phyloP scores from a whole-genome alignment of 2,329 filamentous ascomycete genomes.

The Akanthomyces muscarius region DNA sequence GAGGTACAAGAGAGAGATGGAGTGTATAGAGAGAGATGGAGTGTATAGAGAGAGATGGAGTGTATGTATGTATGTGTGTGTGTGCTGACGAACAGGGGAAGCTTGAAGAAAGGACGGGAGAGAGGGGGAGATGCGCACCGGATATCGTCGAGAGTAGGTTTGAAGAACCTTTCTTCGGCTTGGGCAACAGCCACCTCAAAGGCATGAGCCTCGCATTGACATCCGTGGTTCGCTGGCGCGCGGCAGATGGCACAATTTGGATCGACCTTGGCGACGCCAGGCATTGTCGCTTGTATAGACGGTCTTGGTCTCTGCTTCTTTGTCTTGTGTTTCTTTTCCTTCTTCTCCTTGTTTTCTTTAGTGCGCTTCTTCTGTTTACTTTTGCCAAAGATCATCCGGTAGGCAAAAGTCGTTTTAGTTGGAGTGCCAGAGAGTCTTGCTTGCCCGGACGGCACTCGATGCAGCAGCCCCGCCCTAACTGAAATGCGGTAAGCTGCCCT shows the following conservation, averaged over 20 bases:
- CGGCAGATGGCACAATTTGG: constrained; percentile 59
- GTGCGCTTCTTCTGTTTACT: not conserved
- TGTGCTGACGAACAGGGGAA: not conserved
- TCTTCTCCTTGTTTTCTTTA: not conserved
- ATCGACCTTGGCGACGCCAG: constrained; percentile 20
- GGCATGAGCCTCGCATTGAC: constrained; percentile 63
- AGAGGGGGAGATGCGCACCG: constrained; percentile 43
- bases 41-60: no score
- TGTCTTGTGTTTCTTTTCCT: not conserved
- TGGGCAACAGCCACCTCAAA: constrained; percentile 60
- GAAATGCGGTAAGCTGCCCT: no score
- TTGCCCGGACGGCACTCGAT: not conserved
- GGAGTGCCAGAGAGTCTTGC: not conserved
- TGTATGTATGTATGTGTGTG: no score
- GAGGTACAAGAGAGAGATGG: not conserved
- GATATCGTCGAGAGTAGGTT: constrained; percentile 58
- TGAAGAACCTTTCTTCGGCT: constrained; percentile 62
- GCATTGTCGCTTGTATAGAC: not conserved
- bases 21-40: no score
- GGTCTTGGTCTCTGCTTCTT: no score
- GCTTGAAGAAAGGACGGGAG: not conserved
- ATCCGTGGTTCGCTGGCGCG: constrained; percentile 53
- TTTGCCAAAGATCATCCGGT: no score
- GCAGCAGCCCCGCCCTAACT: not conserved
- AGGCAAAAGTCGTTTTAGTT: no score